Evolutionary conservation across 768 basidiomycete species (phyloP), one percentile per base, ranked within the genome.

Genomic region (Mrakia hoshinonis): DNA sequence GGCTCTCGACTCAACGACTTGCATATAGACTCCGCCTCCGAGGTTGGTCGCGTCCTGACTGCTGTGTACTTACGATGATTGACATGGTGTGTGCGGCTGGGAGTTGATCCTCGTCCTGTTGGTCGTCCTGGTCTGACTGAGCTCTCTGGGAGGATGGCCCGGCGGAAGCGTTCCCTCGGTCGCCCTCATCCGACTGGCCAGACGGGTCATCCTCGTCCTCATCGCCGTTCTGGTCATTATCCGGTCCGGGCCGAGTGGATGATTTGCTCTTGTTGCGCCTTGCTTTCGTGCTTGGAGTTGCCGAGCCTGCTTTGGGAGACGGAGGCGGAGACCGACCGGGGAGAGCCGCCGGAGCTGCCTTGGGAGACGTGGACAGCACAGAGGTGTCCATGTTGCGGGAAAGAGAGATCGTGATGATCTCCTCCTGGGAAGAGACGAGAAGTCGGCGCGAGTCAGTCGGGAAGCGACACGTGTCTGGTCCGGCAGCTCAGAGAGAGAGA

Each of bases 391-490:
- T 58, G 24, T 52, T 49, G 12, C 54, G 51, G 12, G 46, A 47
- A 0, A 72, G 65, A 6, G 65, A 72, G 34, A 72, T 49, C 18
- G 70, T 72, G 46, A 72, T 31, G 47, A 67, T 66, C 36, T 61
- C 43, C 46, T 72, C 70, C 70, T 72, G 54, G 51, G 1, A 38
- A 18, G 20, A 15, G 31, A n/a, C 20, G 3, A 36, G 10, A 7
- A 24, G 3, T n/a, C n/a, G n/a, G n/a, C n/a, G n/a, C n/a, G n/a
- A n/a, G n/a, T n/a, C n/a, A 36, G 18, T 3, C 5, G 36, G 18
- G 31, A 47, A 7, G 29, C 3, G 43, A 3, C 4, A 13, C 11
- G 20, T 29, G 29, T 24, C n/a, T n/a, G n/a, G n/a, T n/a, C n/a
- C n/a, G n/a, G n/a, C n/a, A n/a, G n/a, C n/a, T n/a, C n/a, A n/a